Evolutionary conservation across 495 filamentous ascomycete species (phyloP).

Genomic region (Annulohypoxylon stygium): DNA sequence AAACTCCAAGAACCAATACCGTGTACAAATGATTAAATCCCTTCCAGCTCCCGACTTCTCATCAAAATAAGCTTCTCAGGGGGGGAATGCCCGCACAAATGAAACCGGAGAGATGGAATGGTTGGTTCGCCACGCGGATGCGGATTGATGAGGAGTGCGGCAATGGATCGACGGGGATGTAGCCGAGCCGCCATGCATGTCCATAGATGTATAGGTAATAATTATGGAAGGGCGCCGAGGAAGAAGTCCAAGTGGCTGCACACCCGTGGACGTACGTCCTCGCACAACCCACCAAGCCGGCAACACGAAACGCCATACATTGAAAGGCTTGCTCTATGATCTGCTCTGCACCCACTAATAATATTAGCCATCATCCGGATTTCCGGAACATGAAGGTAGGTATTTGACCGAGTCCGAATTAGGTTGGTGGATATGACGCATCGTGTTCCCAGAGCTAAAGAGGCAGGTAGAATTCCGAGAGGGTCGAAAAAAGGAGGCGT

Average conservation of each 20-base stretch:
- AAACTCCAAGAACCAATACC: constrained; percentile 17
- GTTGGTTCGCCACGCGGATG: constrained; percentile 43
- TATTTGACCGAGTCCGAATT: constrained; percentile 21
- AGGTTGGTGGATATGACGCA: constrained; percentile 16
- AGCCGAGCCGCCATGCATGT: constrained; percentile 45
- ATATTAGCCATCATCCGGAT: constrained; percentile 30
- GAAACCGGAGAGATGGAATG: constrained; percentile 24
- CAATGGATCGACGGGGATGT: constrained; percentile 37
- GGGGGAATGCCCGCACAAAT: constrained; percentile 16
- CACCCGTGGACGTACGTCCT: constrained; percentile 23
- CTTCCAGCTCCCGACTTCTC: constrained; percentile 22
- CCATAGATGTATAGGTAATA: no score
- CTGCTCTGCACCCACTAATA: constrained; percentile 29
- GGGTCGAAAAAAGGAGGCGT: constrained; percentile 9
- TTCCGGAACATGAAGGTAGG: constrained; percentile 14
- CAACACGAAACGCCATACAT: constrained; percentile 50
- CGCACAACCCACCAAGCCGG: constrained; percentile 44
- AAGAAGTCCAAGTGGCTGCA: constrained; percentile 30
- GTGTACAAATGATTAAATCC: constrained; percentile 13
- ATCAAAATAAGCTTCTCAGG: constrained; percentile 35
- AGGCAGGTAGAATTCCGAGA: not conserved
- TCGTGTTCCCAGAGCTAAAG: not conserved
- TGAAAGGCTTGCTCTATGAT: constrained; percentile 16
- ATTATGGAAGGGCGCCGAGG: constrained; percentile 25
- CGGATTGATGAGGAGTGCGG: constrained; percentile 32